Conservation (phyloP, 257 asterid genomes). For the Solanum appendiculatum region DNA sequence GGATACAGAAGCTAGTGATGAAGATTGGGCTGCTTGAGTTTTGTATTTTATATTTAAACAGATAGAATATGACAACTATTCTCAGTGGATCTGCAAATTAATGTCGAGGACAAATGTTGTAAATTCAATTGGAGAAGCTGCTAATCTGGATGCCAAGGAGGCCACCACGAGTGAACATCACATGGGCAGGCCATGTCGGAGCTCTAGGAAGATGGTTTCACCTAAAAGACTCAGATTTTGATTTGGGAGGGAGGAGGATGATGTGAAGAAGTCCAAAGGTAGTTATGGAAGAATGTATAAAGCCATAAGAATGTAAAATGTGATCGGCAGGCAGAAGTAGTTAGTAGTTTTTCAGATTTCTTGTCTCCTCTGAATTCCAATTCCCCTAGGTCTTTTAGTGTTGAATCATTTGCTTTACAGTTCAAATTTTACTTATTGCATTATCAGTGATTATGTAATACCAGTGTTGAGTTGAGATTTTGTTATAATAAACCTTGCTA, state of each 20-base stretch:
- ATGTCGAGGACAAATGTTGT: background rate
- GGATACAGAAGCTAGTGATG: constrained; percentile 56
- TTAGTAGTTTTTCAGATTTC: background rate
- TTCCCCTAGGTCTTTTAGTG: background rate
- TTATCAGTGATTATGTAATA: background rate
- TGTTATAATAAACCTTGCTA: background rate
- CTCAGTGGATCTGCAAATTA: background rate
- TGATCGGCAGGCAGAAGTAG: background rate
- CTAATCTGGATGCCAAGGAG: background rate
- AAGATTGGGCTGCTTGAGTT: constrained; percentile 48
- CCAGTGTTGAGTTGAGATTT: background rate
- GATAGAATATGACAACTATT: background rate
- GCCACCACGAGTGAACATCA: background rate
- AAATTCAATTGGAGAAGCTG: background rate
- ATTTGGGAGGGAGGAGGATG: background rate
- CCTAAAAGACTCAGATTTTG: background rate
- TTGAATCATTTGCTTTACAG: background rate
- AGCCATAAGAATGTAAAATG: background rate
- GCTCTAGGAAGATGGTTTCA: background rate
- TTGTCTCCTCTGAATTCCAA: background rate
- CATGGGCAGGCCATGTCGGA: background rate
- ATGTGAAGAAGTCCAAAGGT: background rate
- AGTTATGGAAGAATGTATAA: background rate
- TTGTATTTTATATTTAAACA: background rate
- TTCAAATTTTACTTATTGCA: background rate